Conservation (phyloP, 2,329 filamentous ascomycete species). For the Hymenoscyphus salicellus region DNA sequence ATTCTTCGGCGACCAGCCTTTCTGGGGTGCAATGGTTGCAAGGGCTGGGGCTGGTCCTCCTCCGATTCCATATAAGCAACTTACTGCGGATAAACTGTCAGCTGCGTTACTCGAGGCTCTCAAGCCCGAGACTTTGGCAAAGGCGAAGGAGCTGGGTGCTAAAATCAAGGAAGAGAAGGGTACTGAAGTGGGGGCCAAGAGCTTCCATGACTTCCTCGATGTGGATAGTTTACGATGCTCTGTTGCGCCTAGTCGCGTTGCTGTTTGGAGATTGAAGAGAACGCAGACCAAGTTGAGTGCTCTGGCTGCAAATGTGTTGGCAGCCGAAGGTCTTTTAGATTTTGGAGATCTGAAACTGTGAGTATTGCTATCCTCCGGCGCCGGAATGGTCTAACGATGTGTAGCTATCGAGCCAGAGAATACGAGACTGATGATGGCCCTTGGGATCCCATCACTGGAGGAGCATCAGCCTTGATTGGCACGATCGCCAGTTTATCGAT, state of each 20-base stretch:
- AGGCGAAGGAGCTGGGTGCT: slow-evolving; percentile 49
- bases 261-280: slow-evolving; percentile 71
- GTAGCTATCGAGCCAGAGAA: slow-evolving; percentile 55
- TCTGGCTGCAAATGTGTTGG: slow-evolving; percentile 68
- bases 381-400: slow-evolving; percentile 6
- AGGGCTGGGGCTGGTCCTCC: slow-evolving; percentile 68
- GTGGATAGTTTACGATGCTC: slow-evolving; percentile 66
- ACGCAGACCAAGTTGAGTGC: slow-evolving; percentile 67
- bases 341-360: slow-evolving; percentile 72
- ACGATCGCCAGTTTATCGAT: slow-evolving; percentile 79
- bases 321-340: slow-evolving; percentile 60
- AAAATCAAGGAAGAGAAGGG: slow-evolving; percentile 66
- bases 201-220: slow-evolving; percentile 69
- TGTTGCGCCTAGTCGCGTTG: slow-evolving; percentile 63
- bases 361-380: slow-evolving; percentile 34
- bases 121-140: slow-evolving; percentile 55
- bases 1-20: slow-evolving; percentile 83
- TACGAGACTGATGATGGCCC: slow-evolving; percentile 78
- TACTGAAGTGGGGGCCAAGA: slow-evolving; percentile 59
- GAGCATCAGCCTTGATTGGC: slow-evolving; percentile 72
- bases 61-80: slow-evolving; percentile 65
- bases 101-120: slow-evolving; percentile 61
- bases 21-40: slow-evolving; percentile 76
- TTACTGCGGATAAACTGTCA: slow-evolving; percentile 65
- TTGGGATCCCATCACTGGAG: slow-evolving; percentile 74